Percentiles rank a stretch among this genome's conserved stretches.
These are phyloP conservation scores for Plectosphaerella plurivora DNA, from an alignment of 2,329 filamentous ascomycete species.

Conservation along the genomic window DNA sequence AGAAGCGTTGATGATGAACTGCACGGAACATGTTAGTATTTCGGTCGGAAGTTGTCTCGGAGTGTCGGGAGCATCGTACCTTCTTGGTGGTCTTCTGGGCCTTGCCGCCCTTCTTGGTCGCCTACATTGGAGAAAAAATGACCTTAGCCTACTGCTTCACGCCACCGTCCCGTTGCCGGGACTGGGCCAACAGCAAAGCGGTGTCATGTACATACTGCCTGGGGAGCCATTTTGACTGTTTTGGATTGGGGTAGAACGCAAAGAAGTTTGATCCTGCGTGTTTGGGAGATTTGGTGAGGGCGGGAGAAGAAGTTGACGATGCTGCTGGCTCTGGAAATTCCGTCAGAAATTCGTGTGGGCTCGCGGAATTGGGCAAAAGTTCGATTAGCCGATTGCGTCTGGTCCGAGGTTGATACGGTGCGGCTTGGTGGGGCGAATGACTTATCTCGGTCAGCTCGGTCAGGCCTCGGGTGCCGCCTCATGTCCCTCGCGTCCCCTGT, in stretches of 20 bases:
- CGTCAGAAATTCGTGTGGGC: constrained; percentile 3
- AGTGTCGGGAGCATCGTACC: constrained; percentile 29
- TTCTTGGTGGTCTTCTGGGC: constrained; percentile 78
- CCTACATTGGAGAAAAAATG: constrained; percentile 51
- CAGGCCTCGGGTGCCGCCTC: neutral
- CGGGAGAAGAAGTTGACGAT: neutral
- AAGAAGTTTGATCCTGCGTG: constrained; percentile 82
- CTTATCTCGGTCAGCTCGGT: neutral
- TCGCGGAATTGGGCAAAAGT: constrained; percentile 1
- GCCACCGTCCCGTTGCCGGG: constrained; percentile 44
- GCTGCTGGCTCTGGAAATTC: neutral
- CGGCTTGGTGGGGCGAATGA: too few species aligned
- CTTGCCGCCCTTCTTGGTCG: constrained; percentile 58
- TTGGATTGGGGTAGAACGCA: constrained; percentile 38
- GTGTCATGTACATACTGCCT: constrained; percentile 78
- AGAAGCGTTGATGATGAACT: constrained; percentile 98
- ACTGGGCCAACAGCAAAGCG: constrained; percentile 91
- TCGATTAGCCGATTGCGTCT: neutral
- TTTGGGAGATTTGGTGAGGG: constrained; percentile 19
- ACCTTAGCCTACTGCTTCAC: constrained; percentile 96
- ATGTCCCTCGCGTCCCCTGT: too few species aligned
- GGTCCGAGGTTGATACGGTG: neutral
- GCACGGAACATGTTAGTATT: constrained; percentile 25
- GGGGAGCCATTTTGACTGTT: constrained; percentile 70
- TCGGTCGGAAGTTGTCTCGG: constrained; percentile 29